These are phyloP conservation scores for Diaporthe humulicola DNA, from an alignment of 2,329 filamentous ascomycete genomes.

Conservation along the genomic window DNA sequence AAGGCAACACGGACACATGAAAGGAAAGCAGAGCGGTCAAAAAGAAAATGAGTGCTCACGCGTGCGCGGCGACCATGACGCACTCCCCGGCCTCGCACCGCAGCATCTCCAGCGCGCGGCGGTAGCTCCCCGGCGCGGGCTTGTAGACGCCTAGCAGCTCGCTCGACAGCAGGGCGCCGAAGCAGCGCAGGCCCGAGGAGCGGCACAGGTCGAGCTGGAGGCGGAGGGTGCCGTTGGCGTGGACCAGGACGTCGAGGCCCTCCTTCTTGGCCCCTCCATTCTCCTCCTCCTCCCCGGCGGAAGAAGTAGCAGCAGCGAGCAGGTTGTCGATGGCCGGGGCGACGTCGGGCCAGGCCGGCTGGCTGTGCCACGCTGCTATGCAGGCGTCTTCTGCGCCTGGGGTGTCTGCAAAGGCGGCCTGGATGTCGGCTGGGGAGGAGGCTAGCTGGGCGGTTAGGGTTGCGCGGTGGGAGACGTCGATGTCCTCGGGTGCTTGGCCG, in stretches of 20 bases:
- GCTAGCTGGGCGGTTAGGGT: constrained; percentile 55
- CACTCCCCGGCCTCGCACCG: constrained; percentile 59
- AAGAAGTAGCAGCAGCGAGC: constrained; percentile 40
- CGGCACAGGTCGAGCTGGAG: constrained; percentile 65
- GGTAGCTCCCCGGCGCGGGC: constrained; percentile 61
- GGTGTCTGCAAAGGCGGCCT: constrained; percentile 41
- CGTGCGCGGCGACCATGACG: constrained; percentile 67
- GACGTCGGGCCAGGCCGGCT: constrained; percentile 66
- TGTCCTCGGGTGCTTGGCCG: constrained; percentile 58
- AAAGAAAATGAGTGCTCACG: not conserved
- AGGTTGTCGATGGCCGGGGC: constrained; percentile 55
- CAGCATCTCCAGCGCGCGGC: constrained; percentile 59
- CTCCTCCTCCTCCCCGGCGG: constrained; percentile 1
- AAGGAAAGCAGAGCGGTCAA: not conserved
- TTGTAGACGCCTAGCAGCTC: constrained; percentile 64
- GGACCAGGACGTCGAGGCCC: constrained; percentile 61
- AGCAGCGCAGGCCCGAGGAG: constrained; percentile 61
- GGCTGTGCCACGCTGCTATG: constrained; percentile 61
- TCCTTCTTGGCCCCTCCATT: too few species aligned
- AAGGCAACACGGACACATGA: too few species aligned
- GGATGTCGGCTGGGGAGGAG: constrained; percentile 39
- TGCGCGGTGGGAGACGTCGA: constrained; percentile 62
- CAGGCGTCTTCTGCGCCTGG: constrained; percentile 42
- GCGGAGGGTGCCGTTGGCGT: constrained; percentile 67
- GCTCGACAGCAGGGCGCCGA: constrained; percentile 66